Percentiles rank a stretch among this genome's conserved stretches.
Evolutionary conservation across 345 rosid species (phyloP).

Genomic region (Linum usitatissimum): DNA sequence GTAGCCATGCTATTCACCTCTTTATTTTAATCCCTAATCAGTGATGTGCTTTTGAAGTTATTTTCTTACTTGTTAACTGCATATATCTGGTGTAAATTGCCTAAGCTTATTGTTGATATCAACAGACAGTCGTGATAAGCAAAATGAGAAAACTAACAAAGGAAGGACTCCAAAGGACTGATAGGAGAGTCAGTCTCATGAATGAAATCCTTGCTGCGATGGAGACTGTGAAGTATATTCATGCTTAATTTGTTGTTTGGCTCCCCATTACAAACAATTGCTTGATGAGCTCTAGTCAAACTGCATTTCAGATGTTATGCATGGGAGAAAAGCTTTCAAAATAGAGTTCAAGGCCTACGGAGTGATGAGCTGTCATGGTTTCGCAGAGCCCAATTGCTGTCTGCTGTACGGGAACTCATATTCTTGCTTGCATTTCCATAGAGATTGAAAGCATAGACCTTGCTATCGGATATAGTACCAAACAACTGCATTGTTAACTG

Average conservation of each 20-base stretch:
- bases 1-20: background rate
- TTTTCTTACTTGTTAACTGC: background rate
- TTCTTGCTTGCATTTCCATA: background rate
- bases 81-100: background rate
- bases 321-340: constrained; percentile 30
- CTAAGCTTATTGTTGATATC: background rate
- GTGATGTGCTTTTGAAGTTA: background rate
- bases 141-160: constrained; percentile 24
- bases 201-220: constrained; percentile 27
- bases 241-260: background rate
- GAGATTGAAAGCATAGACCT: background rate
- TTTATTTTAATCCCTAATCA: background rate
- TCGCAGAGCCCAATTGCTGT: constrained; percentile 19
- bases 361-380: constrained; percentile 26
- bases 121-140: constrained; percentile 21
- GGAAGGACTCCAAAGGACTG: constrained; percentile 27
- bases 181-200: constrained; percentile 28
- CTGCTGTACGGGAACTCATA: constrained; percentile 17
- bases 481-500: background rate
- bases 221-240: constrained; percentile 24
- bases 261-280: background rate
- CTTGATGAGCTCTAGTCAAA: background rate
- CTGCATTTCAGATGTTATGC: constrained; percentile 23
- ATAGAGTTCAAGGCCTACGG: constrained; percentile 22
- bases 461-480: background rate